phyloP scores from a whole-genome alignment of 1,284 basidiomycete species.

The Ustilago nuda region DNA sequence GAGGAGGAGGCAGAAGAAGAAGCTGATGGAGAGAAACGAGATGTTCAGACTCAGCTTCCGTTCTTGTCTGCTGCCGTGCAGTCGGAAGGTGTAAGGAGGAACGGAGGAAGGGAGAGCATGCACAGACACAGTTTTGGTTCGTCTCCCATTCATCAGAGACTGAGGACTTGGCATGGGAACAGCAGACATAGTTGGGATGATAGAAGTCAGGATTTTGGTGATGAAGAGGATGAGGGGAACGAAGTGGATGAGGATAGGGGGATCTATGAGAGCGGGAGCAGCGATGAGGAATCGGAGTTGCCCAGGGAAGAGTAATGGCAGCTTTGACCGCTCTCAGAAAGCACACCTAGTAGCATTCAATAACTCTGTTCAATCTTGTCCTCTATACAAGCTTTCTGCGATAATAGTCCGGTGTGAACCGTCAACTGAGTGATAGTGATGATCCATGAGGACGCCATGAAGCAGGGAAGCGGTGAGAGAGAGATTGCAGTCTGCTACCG shows the following conservation, averaged over 20 bases:
- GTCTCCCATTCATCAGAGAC: slow-evolving; percentile 26
- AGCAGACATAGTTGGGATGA: slow-evolving; percentile 61
- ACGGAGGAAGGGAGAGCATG: neutral
- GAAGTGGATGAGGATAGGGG: slow-evolving; percentile 16
- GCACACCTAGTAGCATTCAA: neutral
- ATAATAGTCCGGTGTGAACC: too few relatives aligned
- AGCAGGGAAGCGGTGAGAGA: neutral
- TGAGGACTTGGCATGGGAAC: slow-evolving; percentile 27
- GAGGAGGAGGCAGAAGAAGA: slow-evolving; percentile 9
- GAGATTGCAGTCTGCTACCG: neutral
- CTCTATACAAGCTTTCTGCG: neutral
- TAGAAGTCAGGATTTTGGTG: slow-evolving; percentile 66
- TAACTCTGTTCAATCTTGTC: neutral
- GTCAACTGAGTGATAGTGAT: neutral
- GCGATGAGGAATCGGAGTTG: slow-evolving; percentile 23
- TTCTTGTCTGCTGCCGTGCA: slow-evolving; percentile 25
- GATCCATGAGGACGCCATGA: neutral
- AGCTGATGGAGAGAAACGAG: neutral
- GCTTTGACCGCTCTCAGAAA: neutral
- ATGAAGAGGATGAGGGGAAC: slow-evolving; percentile 68
- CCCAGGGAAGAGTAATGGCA: slow-evolving; percentile 1
- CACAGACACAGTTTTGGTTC: slow-evolving; percentile 36
- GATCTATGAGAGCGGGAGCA: slow-evolving; percentile 31
- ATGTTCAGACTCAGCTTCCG: slow-evolving; percentile 17
- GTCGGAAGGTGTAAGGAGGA: slow-evolving; percentile 9